These are phyloP conservation scores for Gymnopilus junonius DNA, from an alignment of 768 basidiomycete genomes.

Conservation along the genomic window DNA sequence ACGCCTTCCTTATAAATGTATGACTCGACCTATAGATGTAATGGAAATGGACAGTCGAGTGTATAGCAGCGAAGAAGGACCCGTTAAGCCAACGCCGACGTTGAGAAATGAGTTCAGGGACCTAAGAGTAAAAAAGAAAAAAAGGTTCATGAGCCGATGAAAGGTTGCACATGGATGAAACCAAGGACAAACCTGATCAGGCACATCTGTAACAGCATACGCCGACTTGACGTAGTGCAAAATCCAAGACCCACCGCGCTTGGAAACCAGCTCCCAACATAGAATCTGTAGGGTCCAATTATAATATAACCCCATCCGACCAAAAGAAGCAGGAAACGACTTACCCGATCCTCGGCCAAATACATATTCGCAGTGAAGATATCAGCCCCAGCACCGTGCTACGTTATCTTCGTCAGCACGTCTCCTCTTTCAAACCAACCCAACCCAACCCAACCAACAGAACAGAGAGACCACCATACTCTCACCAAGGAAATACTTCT, in stretches of 20 bases:
- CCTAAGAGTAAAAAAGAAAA: slow-evolving; percentile 37
- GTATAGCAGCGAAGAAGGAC: slow-evolving; percentile 96
- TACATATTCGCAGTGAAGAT: slow-evolving; percentile 98
- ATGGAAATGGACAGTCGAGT: slow-evolving; percentile 90
- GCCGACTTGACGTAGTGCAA: slow-evolving; percentile 97
- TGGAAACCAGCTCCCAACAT: slow-evolving; percentile 98
- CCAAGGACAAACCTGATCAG: slow-evolving; percentile 67
- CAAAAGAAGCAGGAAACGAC: slow-evolving; percentile 32
- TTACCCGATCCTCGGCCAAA: slow-evolving; percentile 81
- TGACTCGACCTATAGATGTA: slow-evolving; percentile 95
- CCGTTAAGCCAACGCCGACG: slow-evolving; percentile 97
- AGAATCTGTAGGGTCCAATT: slow-evolving; percentile 52
- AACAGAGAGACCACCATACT: slow-evolving; percentile 62
- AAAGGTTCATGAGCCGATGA: not conserved
- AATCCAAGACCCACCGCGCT: slow-evolving; percentile 87
- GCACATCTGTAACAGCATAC: slow-evolving; percentile 91
- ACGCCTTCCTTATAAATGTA: slow-evolving; percentile 80
- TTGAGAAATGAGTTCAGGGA: slow-evolving; percentile 94
- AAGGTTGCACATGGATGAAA: not conserved
- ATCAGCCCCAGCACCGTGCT: slow-evolving; percentile 84
- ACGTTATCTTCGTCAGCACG: no score
- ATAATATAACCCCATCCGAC: not conserved
- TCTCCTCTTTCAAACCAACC: no score
- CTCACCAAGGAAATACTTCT: slow-evolving; percentile 98
- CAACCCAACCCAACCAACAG: not conserved